phyloP scores from a whole-genome alignment of 2,329 filamentous ascomycete genomes.

The Hypomyces perniciosus region DNA sequence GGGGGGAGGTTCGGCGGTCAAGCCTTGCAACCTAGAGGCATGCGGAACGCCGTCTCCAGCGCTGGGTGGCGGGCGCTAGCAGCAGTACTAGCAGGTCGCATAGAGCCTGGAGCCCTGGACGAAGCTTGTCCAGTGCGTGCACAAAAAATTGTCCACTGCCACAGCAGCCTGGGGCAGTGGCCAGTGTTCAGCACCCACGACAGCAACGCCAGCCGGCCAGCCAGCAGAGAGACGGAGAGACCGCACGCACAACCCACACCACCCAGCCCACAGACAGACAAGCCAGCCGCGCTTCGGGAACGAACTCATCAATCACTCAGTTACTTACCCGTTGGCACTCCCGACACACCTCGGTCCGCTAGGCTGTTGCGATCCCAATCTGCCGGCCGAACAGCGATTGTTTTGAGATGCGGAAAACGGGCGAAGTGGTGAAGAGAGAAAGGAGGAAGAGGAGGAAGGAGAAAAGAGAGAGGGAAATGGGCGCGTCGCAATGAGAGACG shows the following conservation, averaged over 20 bases:
- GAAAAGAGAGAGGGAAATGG: constrained; percentile 8
- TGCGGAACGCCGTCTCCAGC: constrained; percentile 3
- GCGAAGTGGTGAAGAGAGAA: background rate
- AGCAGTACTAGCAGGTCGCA: background rate
- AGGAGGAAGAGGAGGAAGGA: constrained; percentile 4
- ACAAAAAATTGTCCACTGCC: too few relatives aligned
- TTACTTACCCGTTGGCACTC: background rate
- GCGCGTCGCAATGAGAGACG: background rate
- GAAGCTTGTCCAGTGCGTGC: too few relatives aligned
- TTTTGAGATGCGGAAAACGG: too few relatives aligned
- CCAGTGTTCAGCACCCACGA: too few relatives aligned
- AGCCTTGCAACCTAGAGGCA: constrained; percentile 8
- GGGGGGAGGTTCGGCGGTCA: constrained; percentile 10
- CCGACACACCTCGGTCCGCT: background rate
- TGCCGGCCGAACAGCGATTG: background rate
- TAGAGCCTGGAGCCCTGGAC: too few relatives aligned
- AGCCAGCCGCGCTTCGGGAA: background rate
- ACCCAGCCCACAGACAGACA: too few relatives aligned
- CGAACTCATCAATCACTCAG: background rate
- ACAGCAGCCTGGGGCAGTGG: too few relatives aligned
- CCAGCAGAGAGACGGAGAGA: background rate
- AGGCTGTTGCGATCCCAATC: background rate
- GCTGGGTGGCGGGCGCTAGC: constrained; percentile 13
- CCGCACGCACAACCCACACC: background rate
- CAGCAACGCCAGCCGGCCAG: background rate